Base-by-base conservation (phyloP, 2,329 filamentous ascomycete genomes). In the Monosporascus sp. region DNA sequence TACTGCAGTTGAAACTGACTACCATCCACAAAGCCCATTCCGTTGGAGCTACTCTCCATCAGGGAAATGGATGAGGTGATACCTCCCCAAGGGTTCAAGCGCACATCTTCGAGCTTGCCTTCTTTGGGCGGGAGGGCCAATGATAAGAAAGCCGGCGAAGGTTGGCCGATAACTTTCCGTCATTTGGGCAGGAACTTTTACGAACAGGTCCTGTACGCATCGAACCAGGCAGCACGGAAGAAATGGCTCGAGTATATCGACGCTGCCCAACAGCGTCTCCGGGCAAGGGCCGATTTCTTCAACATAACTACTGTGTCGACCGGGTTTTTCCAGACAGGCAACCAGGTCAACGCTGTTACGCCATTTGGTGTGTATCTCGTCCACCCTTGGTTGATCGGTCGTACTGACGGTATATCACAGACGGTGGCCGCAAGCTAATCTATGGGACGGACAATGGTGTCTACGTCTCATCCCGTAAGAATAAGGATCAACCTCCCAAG, bases 211-310 rank as follows among this genome's bases (percentile, higher is more conserved):
- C 79, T 99, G 5, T 97, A 88, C 70, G 93, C 91, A 47, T 85
- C 87, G 9, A 95, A 90, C 54, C 86, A 90, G 61, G 88, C 90
- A 8, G 89, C 90, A 25, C 83, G 94, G 54, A 90, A 93, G 69
- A 99, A 97, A 72, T 99, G 94, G 87, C 90, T 99, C 68, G 92
- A 99, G 72, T 86, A 90, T 65, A 97, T 99, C 62, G 90, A 96
- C 65, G 81, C 85, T 48, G 91, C 96, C 60, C 95, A 99, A 70
- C 85, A 89, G 63, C 89, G 88, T 57, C 79, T 99, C 53, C 84
- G 91, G 59, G 87, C 92, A 27, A 90, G 90, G 55, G 90, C 94
- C 54, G 86, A 91, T 62, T 97, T 96, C 78, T 95, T 97, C 74
- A 93, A 89, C 63, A 82, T 88, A 24, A 83, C 76, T 3, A 71